Percentiles rank a stretch among this genome's conserved stretches.
Conservation (phyloP, 129 eudicot species). For the Pseudognaphalium luteoalbum region DNA sequence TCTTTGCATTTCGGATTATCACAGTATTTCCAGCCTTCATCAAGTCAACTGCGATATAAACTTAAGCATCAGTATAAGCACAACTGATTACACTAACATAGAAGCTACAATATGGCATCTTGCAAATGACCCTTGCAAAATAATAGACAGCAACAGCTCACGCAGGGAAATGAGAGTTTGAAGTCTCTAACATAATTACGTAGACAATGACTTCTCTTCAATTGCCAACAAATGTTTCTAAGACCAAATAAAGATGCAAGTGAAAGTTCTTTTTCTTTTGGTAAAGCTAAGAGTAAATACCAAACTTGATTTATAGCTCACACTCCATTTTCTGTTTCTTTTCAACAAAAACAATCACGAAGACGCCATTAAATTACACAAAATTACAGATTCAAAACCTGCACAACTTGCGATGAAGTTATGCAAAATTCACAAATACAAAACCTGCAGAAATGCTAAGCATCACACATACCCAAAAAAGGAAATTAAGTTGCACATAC, state of each 20-base stretch:
- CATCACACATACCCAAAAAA: no score
- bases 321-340: not conserved
- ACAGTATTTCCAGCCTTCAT: constrained; percentile 72
- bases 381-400: not conserved
- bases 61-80: not conserved
- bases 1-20: constrained; percentile 73
- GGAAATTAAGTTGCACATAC: no score
- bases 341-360: not conserved
- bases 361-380: not conserved
- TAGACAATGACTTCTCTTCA: constrained; percentile 2
- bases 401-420: not conserved
- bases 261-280: no score
- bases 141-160: constrained; percentile 15
- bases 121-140: not conserved
- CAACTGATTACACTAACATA: not conserved
- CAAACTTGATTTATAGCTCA: not conserved
- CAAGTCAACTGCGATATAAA: constrained; percentile 56
- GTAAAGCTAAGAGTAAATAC: no score
- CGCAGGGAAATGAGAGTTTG: not conserved
- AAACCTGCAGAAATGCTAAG: not conserved
- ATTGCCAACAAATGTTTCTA: not conserved
- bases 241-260: not conserved
- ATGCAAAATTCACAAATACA: not conserved
- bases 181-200: not conserved
- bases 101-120: not conserved